phyloP scores from a whole-genome alignment of 805 yeast species.

The Saccharomycodes ludwigii region DNA sequence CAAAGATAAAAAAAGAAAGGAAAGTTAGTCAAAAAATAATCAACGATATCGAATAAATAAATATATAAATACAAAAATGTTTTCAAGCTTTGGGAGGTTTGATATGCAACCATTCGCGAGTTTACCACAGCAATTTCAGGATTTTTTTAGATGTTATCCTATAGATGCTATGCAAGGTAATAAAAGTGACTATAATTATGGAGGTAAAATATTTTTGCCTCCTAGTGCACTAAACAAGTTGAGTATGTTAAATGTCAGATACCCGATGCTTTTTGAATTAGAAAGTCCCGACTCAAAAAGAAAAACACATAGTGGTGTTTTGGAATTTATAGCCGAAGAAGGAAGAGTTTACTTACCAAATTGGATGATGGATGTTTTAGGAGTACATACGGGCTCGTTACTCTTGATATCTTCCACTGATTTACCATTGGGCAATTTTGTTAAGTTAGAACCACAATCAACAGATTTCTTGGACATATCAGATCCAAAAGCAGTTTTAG shows the following conservation, averaged over 20 bases:
- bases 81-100: slow-evolving; percentile 25
- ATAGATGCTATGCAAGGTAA: slow-evolving; percentile 57
- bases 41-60: background rate
- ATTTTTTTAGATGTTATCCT: slow-evolving; percentile 86
- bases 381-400: slow-evolving; percentile 67
- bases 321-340: slow-evolving; percentile 94
- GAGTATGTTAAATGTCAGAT: slow-evolving; percentile 81
- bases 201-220: slow-evolving; percentile 93
- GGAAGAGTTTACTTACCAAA: slow-evolving; percentile 91
- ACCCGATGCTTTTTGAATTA: slow-evolving; percentile 90
- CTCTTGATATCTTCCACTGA: slow-evolving; percentile 66
- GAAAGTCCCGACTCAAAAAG: slow-evolving; percentile 48
- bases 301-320: slow-evolving; percentile 81
- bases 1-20: too few relatives aligned
- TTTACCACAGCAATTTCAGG: slow-evolving; percentile 51
- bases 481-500: slow-evolving; percentile 94
- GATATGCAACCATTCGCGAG: slow-evolving; percentile 17
- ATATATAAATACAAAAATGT: slow-evolving; percentile 14
- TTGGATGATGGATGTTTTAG: slow-evolving; percentile 86
- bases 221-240: slow-evolving; percentile 83
- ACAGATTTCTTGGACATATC: slow-evolving; percentile 85
- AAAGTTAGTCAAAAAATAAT: too few relatives aligned
- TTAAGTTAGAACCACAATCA: slow-evolving; percentile 90
- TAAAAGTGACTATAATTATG: slow-evolving; percentile 75
- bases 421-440: slow-evolving; percentile 76